Conservation (phyloP, 73 alveolate species). For the Paramecium primaurelia region DNA sequence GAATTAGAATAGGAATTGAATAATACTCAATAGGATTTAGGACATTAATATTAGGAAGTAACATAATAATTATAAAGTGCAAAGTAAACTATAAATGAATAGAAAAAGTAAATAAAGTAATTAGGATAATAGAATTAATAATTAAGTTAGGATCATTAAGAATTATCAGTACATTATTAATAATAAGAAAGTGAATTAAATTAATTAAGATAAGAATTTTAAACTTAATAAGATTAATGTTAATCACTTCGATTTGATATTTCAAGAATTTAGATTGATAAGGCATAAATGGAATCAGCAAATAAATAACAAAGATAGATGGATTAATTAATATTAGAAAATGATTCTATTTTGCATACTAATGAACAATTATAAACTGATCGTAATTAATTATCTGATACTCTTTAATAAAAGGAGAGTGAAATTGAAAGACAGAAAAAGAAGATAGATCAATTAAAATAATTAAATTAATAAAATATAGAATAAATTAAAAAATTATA, state of each 20-base stretch:
- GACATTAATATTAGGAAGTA: not conserved
- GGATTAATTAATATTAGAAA: not conserved
- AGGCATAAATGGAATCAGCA: not conserved
- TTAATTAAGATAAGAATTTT: not conserved
- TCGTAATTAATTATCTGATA: not conserved
- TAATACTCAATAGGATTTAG: not conserved
- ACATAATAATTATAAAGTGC: not conserved
- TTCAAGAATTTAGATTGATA: constrained; percentile 26
- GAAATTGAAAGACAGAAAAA: not conserved
- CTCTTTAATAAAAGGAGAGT: constrained; percentile 8
- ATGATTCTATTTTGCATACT: constrained; percentile 4
- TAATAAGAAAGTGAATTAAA: constrained; percentile 18
- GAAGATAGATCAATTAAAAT: not conserved
- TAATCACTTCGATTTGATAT: constrained; percentile 11
- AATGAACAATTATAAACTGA: constrained; percentile 27
- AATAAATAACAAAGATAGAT: not conserved
- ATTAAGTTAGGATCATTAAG: not conserved
- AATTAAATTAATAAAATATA: not conserved
- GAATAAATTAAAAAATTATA: not conserved
- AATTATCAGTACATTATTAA: not conserved
- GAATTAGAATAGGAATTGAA: constrained; percentile 19
- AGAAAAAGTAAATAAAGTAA: not conserved
- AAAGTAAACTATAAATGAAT: not conserved
- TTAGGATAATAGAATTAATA: not conserved
- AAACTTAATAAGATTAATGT: not conserved